Base-by-base conservation (phyloP, 371 early-diverging fungal genomes). In the Mucor sp. region DNA sequence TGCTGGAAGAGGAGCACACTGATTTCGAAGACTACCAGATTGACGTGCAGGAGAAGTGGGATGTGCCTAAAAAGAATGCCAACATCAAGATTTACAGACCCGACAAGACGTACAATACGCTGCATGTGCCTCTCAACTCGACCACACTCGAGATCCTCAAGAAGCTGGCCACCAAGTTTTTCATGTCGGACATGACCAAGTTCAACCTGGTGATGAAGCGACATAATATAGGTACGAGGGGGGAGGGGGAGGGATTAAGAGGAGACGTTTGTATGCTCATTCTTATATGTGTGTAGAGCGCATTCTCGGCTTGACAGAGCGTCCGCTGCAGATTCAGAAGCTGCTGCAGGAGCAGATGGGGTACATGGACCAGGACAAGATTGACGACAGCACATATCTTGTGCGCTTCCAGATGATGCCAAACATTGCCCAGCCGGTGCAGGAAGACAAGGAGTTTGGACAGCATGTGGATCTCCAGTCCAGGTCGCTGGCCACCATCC, bases 381-480 rank as follows among this genome's bases (percentile, higher is more conserved):
- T 94, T 47, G 90, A 91, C 43, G 87, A 90, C 25, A 80, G 91
- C 15, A 91, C 90, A 37, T 94, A 94, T 63, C 74, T 95, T 27
- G 87, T 91, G 70, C 85, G 91, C 28, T 94, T 94, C 63, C 89
- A 88, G 15, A 87, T 95, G 75, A 82, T 85, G 37, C 92, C 90
- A 62, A 90, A 85, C 11, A 83, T 84, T 9, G 79, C 86, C 3
- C 89, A 85, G 9, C 70, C 70, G 1, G n/a, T 75, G 17, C 64
- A 44, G 35, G 77, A 74, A 37, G 85, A 85, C 9, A 75, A 76
- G 32, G 75, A 77, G 9, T 63, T 75, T 33, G 68, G 65, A 39
- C 82, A 82, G 27, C 83, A 90, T 53, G 86, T 95, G 12, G 92
- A 93, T 67, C 69, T 95, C 55, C 80, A 81, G 62, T 81, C 84